A percentile compares a stretch with the other conserved stretches of the same genome.
These are phyloP conservation scores for Pichia nakasei DNA, from an alignment of 805 yeast species.

Conservation along the genomic window DNA sequence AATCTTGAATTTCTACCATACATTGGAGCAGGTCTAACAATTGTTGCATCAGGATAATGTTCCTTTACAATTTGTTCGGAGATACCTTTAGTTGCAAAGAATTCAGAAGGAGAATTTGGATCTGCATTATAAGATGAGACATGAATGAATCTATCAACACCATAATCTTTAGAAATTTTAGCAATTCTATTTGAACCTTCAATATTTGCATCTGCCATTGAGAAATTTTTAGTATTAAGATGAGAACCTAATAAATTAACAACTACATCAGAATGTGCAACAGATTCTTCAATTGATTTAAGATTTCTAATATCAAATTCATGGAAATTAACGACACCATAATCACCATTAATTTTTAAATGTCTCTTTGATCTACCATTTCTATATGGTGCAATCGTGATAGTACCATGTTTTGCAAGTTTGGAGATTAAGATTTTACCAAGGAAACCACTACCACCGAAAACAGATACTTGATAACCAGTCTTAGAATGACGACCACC, in stretches of 20 bases:
- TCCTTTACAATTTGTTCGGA: slow-evolving; percentile 68
- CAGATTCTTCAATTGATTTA: slow-evolving; percentile 65
- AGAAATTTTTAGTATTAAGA: slow-evolving; percentile 67
- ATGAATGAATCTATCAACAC: slow-evolving; percentile 67
- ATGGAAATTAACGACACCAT: slow-evolving; percentile 77
- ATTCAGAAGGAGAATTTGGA: slow-evolving; percentile 58
- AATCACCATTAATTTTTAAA: slow-evolving; percentile 74
- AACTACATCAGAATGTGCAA: slow-evolving; percentile 75
- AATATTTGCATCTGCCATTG: slow-evolving; percentile 76
- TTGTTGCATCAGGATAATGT: slow-evolving; percentile 64
- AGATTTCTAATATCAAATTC: slow-evolving; percentile 78
- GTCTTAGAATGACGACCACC: slow-evolving; percentile 83
- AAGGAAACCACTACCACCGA: slow-evolving; percentile 73
- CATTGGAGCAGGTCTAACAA: slow-evolving; percentile 79
- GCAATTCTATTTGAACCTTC: slow-evolving; percentile 75
- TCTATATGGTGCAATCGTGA: slow-evolving; percentile 69
- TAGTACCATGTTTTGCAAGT: slow-evolving; percentile 76
- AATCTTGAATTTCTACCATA: slow-evolving; percentile 68
- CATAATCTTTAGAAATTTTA: slow-evolving; percentile 56
- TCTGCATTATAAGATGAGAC: slow-evolving; percentile 75
- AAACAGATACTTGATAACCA: slow-evolving; percentile 83
- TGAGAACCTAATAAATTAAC: slow-evolving; percentile 73
- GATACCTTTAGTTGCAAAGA: slow-evolving; percentile 68
- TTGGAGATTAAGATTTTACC: slow-evolving; percentile 67
- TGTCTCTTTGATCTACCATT: slow-evolving; percentile 72